These are phyloP conservation scores for Wolfiporia cocos DNA, from an alignment of 1,284 basidiomycete genomes.

Conservation along the genomic window DNA sequence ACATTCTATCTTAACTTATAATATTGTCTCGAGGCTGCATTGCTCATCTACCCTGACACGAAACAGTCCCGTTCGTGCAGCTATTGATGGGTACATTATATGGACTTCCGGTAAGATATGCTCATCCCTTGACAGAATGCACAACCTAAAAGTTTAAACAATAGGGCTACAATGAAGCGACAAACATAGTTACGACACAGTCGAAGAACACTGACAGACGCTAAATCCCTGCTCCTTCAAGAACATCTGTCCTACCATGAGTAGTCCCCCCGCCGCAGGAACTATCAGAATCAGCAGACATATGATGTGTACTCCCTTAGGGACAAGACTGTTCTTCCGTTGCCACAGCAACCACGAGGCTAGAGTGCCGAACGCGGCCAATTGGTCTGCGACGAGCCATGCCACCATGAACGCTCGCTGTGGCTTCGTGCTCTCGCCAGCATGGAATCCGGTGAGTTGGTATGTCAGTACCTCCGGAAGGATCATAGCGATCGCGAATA, in stretches of 20 bases:
- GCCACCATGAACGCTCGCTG: slow-evolving; percentile 5
- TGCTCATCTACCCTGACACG: too few species aligned
- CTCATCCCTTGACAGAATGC: too few species aligned
- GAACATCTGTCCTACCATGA: slow-evolving; percentile 4
- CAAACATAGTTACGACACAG: too few species aligned
- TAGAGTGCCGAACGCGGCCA: neutral
- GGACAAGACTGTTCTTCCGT: slow-evolving; percentile 1
- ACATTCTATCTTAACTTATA: too few species aligned
- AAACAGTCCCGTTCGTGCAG: too few species aligned
- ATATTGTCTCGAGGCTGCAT: too few species aligned
- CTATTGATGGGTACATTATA: too few species aligned
- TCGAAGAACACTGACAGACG: neutral
- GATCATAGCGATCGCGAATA: slow-evolving; percentile 3
- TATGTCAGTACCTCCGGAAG: slow-evolving; percentile 3
- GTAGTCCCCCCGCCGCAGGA: slow-evolving; percentile 3
- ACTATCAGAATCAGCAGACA: neutral
- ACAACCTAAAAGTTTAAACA: too few species aligned
- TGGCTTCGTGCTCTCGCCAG: slow-evolving; percentile 1
- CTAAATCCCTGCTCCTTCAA: neutral
- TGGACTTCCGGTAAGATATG: too few species aligned
- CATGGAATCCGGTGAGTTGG: slow-evolving; percentile 1
- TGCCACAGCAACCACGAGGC: slow-evolving; percentile 2
- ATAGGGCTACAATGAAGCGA: too few species aligned
- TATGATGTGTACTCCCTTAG: neutral
- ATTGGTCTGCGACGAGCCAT: slow-evolving; percentile 2